Conservation (phyloP, 257 asterid genomes). For the Cordia subcordata region DNA sequence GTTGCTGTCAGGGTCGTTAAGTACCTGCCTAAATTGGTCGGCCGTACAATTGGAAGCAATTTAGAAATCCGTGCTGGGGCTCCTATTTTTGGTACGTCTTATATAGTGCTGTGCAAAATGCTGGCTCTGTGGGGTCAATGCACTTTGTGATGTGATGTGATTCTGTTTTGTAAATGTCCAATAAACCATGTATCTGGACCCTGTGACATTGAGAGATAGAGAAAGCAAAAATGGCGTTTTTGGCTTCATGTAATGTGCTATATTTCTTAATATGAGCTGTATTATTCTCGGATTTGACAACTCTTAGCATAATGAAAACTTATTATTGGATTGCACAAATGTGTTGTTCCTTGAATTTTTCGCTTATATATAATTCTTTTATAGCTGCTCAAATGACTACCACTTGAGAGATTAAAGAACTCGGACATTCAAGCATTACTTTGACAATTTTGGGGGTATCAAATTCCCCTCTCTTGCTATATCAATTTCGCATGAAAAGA, state of each 20-base stretch:
- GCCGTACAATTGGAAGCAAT: background rate
- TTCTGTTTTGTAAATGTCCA: background rate
- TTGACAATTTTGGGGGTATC: too few species aligned
- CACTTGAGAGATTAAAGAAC: too few species aligned
- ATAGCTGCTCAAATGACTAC: too few species aligned
- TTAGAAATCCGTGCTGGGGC: background rate
- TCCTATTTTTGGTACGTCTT: too few species aligned
- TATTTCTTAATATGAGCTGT: slow-evolving; percentile 21
- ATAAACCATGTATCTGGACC: background rate
- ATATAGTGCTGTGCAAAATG: background rate
- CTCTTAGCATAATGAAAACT: background rate
- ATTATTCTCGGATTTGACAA: slow-evolving; percentile 11
- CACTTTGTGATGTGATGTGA: background rate
- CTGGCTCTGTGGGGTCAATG: background rate
- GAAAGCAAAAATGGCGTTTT: background rate
- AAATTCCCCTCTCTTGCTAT: too few species aligned
- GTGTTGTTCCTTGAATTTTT: too few species aligned
- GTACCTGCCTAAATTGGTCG: background rate
- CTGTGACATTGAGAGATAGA: background rate
- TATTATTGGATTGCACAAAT: too few species aligned
- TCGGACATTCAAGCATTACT: too few species aligned
- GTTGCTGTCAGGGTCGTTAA: too few species aligned
- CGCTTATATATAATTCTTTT: too few species aligned
- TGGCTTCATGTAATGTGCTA: background rate
- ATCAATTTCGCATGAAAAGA: too few species aligned